Base-by-base conservation (phyloP, 495 filamentous ascomycete species). In the Penicillium macrosclerotiorum region DNA sequence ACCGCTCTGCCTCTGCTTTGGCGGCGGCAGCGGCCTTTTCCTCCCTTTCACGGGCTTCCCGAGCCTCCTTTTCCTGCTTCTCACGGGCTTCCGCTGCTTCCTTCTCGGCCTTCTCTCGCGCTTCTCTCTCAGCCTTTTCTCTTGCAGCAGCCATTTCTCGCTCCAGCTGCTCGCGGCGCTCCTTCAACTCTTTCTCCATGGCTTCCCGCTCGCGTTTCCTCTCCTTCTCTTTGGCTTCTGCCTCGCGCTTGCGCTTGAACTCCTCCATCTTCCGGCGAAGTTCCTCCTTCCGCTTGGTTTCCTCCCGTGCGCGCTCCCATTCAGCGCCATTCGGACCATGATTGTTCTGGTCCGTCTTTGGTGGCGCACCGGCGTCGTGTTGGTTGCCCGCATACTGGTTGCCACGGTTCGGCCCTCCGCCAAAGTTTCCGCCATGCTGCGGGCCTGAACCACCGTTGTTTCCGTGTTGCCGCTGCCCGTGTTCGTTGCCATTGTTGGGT, bases 231-330 rank as follows among this genome's bases (percentile, higher is more conserved):
- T 68, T 68, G 30, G 66, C 68, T 49, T 72, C 67, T 36, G 65
- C 68, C 35, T 72, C 67, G 23, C 59, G 55, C 36, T 62, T 59
- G 49, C 59, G 59, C 53, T 82, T 85, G 42, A 76, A 82, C 25
- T 84, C 83, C 34, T 87, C 82, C 57, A 78, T 80, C 52, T 80
- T 82, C 5, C 80, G 76, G 4, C 81, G 61, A 17, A 72, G 55
- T 26, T 75, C 68, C 45, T 69, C 64, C 57, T 71, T 75, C 32
- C 60, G 69, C 54, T 63, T 67, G 42, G 83, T 81, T 51, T 91
- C 88, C 59, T 90, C 85, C 42, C 80, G 70, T 3, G 82, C 86
- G 49, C 76, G 85, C 54, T 89, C 83, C 83, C 84, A 86, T 7
- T 76, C 75, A 7, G 72, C 76, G 45, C 72, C 78, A 17, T 57